Evolutionary conservation across 495 filamentous ascomycete genomes (phyloP).

Genomic region (Lasiosphaeriaceae sp.): DNA sequence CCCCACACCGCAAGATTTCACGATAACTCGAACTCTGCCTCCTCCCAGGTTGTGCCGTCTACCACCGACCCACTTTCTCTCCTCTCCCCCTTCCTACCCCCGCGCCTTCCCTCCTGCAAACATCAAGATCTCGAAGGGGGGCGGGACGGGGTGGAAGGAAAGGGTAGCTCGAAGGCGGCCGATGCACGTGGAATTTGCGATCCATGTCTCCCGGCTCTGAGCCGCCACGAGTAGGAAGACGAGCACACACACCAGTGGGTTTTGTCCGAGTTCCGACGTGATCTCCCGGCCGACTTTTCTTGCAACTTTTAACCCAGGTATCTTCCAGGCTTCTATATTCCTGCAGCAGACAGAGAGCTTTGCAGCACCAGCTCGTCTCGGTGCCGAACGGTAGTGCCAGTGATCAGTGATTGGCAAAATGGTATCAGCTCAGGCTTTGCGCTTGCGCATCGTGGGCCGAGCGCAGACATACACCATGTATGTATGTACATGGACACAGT

Average conservation of each 20-base stretch:
- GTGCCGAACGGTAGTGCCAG: conserved; percentile 10
- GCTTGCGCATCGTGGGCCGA: not conserved
- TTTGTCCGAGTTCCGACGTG: too few species aligned
- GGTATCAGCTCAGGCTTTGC: not conserved
- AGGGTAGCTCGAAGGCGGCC: not conserved
- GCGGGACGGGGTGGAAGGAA: too few species aligned
- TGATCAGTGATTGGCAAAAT: not conserved
- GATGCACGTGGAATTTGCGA: not conserved
- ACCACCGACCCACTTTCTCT: too few species aligned
- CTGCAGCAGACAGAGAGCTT: not conserved
- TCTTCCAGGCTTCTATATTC: not conserved
- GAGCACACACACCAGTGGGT: too few species aligned
- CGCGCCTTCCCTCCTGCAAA: not conserved
- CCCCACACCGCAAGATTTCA: too few species aligned
- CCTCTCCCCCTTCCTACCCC: too few species aligned
- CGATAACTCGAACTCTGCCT: not conserved
- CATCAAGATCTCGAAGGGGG: too few species aligned
- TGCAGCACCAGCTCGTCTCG: conserved; percentile 5
- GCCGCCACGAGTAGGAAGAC: not conserved
- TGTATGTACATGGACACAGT: too few species aligned
- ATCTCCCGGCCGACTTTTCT: too few species aligned
- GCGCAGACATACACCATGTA: not conserved
- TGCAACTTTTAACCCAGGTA: not conserved
- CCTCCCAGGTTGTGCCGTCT: too few species aligned
- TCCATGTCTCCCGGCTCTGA: not conserved